A percentile compares a stretch with the other conserved stretches of the same genome.
Evolutionary conservation across 495 filamentous ascomycete genomes (phyloP).

Genomic region (Letharia columbiana): DNA sequence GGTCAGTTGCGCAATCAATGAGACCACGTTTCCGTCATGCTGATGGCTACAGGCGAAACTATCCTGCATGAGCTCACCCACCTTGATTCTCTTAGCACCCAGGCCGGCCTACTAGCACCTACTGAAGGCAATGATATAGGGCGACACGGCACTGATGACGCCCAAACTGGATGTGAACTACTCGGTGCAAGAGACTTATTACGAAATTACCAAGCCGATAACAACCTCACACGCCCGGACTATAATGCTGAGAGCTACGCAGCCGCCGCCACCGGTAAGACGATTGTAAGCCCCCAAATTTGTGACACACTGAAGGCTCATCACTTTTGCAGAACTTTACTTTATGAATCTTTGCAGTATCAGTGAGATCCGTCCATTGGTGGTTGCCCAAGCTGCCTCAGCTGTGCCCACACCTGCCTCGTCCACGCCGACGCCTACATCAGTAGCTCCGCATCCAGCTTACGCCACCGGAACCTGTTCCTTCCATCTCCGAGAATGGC

Average conservation of each 20-base stretch:
- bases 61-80: not conserved
- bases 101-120: not conserved
- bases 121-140: not conserved
- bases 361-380: not conserved
- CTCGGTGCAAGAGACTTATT: not conserved
- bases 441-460: no score
- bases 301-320: not conserved
- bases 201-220: not conserved
- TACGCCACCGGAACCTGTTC: no score
- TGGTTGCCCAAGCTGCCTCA: no score
- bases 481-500: no score
- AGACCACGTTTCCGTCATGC: not conserved
- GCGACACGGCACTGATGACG: not conserved
- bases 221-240: not conserved
- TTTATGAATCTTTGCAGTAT: not conserved
- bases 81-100: not conserved
- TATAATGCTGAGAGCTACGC: not conserved
- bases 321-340: not conserved
- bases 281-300: not conserved
- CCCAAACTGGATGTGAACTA: not conserved
- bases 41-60: not conserved
- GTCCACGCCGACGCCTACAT: no score
- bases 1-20: not conserved
- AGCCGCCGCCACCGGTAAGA: not conserved
- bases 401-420: no score